These are phyloP conservation scores for Fraxinus latifolia DNA, from an alignment of 305 asterid genomes.

Conservation along the genomic window DNA sequence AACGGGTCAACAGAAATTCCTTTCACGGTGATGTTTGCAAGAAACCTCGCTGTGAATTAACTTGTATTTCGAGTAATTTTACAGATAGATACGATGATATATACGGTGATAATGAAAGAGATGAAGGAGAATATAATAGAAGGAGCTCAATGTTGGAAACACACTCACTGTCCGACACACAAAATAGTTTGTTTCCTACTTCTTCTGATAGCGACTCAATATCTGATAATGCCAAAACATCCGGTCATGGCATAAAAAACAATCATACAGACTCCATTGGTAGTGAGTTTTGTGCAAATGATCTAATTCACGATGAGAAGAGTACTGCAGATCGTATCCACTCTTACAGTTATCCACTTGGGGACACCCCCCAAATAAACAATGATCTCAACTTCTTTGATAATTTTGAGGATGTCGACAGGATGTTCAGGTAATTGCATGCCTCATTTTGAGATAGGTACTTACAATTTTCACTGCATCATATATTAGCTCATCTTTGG, in stretches of 20 bases:
- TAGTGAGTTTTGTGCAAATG: conserved; percentile 37
- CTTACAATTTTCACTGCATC: background rate
- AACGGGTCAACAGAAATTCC: conserved; percentile 29
- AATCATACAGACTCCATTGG: conserved; percentile 36
- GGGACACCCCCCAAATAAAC: conserved; percentile 42
- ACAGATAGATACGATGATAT: conserved; percentile 33
- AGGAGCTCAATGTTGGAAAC: conserved; percentile 46
- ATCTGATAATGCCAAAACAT: conserved; percentile 40
- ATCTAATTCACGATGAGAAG: conserved; percentile 36
- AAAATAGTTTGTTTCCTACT: conserved; percentile 38
- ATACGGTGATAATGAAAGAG: conserved; percentile 35
- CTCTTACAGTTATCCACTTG: conserved; percentile 53
- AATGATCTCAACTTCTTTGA: conserved; percentile 47
- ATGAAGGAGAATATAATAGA: conserved; percentile 31
- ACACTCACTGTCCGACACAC: conserved; percentile 34
- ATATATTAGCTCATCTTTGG: conserved; percentile 24
- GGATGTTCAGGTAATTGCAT: conserved; percentile 63
- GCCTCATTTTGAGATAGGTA: background rate
- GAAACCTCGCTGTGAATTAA: conserved; percentile 38
- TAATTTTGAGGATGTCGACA: conserved; percentile 73
- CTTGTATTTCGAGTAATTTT: conserved; percentile 28
- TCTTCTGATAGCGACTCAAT: conserved; percentile 30
- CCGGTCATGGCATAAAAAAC: conserved; percentile 38
- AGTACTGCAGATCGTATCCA: conserved; percentile 38
- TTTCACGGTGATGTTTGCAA: conserved; percentile 36